Base-by-base conservation (phyloP, 106 monocot species). In the Platanthera guangdongensis region DNA sequence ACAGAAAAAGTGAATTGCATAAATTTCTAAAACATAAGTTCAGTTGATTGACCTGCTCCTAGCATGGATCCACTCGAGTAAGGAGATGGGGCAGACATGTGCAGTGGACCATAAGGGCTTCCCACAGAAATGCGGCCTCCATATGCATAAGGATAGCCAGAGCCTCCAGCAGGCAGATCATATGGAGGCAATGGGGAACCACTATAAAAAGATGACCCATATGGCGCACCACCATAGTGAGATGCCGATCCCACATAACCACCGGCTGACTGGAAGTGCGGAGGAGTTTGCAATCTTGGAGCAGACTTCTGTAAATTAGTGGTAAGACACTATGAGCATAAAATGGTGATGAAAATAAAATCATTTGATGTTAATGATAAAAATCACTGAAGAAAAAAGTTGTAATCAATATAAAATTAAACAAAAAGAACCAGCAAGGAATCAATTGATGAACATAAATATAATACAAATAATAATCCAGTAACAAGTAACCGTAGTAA, bases 141-240 rank as follows among this genome's bases (percentile, higher is more conserved):
- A 76, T 88, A 88, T 52, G 75, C 86, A 84, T 87, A 87, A 78
- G 73, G 76, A 49, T 90, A 90, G 13, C 84, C 87, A 60, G 86
- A 85, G 75, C 85, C 81, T 18, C 77, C 78, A 47, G 76, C 57
- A 18, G 67, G 85, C 3, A 87, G 46, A 78, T 85, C 85, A 85
- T 90, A 90, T 9, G 39, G 39, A 39, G 87, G 85, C 79, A 90
- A 54, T 52, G 85, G n/a, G 49, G 88, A 87, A 18, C 87, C 83
- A 76, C 71, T 71, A 30, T 84, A 78, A 85, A 79, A 69, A 67
- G 90, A 78, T 48, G 86, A 79, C 9, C 87, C 87, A 76, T 91
- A 91, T 72, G 93, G 90, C 82, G 86, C 84, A 82, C 88, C 81
- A n/a, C 85, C 73, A 60, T 92, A 95, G 7, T 91, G 94, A 77